phyloP scores from a whole-genome alignment of 306 rosid species.

The Pyrus bretschneideri region DNA sequence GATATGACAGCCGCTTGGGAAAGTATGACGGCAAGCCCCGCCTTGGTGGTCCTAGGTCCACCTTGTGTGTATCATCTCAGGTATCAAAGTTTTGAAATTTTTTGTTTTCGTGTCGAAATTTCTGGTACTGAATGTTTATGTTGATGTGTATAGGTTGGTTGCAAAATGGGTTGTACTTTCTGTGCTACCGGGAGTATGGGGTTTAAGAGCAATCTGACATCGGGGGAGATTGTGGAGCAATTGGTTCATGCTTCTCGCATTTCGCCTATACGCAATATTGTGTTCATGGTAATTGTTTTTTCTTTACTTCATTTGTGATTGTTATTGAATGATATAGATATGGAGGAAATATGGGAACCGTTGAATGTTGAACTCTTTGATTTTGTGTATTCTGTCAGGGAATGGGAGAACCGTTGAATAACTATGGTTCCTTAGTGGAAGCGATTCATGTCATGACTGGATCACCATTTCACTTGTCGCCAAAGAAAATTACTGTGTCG shows the following conservation, averaged over 20 bases:
- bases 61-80: conserved; percentile 90
- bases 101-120: not conserved
- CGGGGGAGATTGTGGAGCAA: conserved; percentile 87
- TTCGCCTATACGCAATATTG: conserved; percentile 74
- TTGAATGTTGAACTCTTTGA: not conserved
- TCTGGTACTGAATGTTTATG: not conserved
- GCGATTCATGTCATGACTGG: conserved; percentile 74
- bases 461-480: conserved; percentile 72
- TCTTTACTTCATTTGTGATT: not conserved
- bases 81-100: conserved; percentile 16
- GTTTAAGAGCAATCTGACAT: conserved; percentile 62
- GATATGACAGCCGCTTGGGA: conserved; percentile 73
- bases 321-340: not conserved
- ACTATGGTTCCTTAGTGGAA: conserved; percentile 74
- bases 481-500: conserved; percentile 73
- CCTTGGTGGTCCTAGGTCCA: conserved; percentile 70
- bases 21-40: conserved; percentile 76
- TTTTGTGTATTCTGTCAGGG: conserved; percentile 40
- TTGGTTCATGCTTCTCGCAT: conserved; percentile 76
- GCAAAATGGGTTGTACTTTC: conserved; percentile 97
- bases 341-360: not conserved
- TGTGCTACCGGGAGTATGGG: conserved; percentile 99
- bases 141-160: conserved; percentile 54
- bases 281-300: conserved; percentile 63
- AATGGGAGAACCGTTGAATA: conserved; percentile 95